Base-by-base conservation (phyloP, 345 rosid species). In the Eutrema yunnanense region DNA sequence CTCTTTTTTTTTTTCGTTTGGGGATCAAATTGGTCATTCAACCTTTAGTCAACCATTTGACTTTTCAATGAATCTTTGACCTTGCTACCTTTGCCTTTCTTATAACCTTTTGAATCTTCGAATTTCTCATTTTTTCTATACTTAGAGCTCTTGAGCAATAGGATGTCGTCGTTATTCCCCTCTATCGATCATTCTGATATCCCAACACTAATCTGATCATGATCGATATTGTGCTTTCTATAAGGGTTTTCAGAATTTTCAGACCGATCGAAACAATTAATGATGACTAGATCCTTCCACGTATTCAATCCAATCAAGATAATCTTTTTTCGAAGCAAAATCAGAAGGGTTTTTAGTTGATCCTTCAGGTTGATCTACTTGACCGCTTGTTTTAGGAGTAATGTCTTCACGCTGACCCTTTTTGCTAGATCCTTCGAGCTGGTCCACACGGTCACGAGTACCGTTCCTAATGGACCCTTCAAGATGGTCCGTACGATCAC, bases 271-370 rank as follows among this genome's bases (percentile, higher is more conserved):
- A 76, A 76, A 63, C 67, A 64, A 64, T n/a, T 76, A 76, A n/a
- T n/a, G n/a, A 40, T 76, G 72, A 56, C 29, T 76, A 33, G 80
- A 76, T 41, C 80, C 80, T 76, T 76, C 72, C 14, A 76, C 80
- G 7, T 71, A 57, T 42, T 71, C 76, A 49, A 71, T 71, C 80
- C 80, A 76, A 57, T 76, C 80, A 56, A 76, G 34, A 57, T 76
- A 76, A 41, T 76, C 80, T 65, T 64, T 70, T 2, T 50, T 76
- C 0, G 76, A 63, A 38, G 48, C 72, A 41, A 70, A 76, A 64
- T 50, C 72, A 22, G 56, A 55, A 8, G 64, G 47, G 13, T 5
- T 42, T 3, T 22, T 32, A 40, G 33, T 55, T 4, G 54, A 53
- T 4, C 29, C 54, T 8, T 53, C 58, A 19, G 65, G 36, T 30